Evolutionary conservation across 2,329 filamentous ascomycete genomes (phyloP).

Genomic region (Sporothrix pallida): DNA sequence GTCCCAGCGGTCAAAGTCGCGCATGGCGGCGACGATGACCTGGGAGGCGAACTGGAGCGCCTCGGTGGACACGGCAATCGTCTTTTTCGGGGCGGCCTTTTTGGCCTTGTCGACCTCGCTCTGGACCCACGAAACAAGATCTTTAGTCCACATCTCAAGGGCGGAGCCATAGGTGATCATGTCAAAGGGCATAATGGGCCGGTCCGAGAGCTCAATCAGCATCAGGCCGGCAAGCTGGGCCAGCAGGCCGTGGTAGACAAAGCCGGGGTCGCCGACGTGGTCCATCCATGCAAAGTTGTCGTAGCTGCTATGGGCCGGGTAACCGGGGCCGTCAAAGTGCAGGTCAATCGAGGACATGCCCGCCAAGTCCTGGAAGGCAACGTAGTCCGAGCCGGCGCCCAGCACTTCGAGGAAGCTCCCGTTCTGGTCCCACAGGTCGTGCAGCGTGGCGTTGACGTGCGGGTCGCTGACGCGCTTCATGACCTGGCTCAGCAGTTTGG

Average conservation of each 20-base stretch:
- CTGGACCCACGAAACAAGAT: slow-evolving; percentile 36
- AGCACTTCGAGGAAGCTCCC: slow-evolving; percentile 68
- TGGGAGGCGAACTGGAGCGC: slow-evolving; percentile 68
- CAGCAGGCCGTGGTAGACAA: slow-evolving; percentile 78
- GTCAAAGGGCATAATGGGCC: slow-evolving; percentile 82
- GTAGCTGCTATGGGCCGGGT: slow-evolving; percentile 81
- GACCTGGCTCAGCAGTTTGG: slow-evolving; percentile 72
- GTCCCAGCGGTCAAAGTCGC: slow-evolving; percentile 77
- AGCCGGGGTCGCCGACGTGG: slow-evolving; percentile 78
- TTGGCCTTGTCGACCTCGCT: slow-evolving; percentile 56
- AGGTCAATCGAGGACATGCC: slow-evolving; percentile 89
- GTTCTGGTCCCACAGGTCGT: slow-evolving; percentile 74
- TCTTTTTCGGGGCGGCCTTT: slow-evolving; percentile 49
- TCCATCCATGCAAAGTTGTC: slow-evolving; percentile 90
- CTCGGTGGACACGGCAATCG: slow-evolving; percentile 55
- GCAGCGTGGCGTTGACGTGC: slow-evolving; percentile 71
- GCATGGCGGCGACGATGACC: slow-evolving; percentile 63
- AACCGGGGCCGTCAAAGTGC: slow-evolving; percentile 59
- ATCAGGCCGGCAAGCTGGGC: slow-evolving; percentile 81
- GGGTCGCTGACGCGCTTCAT: slow-evolving; percentile 79
- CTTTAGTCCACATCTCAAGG: slow-evolving; percentile 65
- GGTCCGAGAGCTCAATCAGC: slow-evolving; percentile 83
- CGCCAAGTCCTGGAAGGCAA: slow-evolving; percentile 88
- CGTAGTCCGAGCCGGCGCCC: slow-evolving; percentile 80
- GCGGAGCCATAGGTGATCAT: slow-evolving; percentile 72